These are phyloP conservation scores for Eucalyptus camaldulensis DNA, from an alignment of 345 rosid genomes.

Conservation along the genomic window DNA sequence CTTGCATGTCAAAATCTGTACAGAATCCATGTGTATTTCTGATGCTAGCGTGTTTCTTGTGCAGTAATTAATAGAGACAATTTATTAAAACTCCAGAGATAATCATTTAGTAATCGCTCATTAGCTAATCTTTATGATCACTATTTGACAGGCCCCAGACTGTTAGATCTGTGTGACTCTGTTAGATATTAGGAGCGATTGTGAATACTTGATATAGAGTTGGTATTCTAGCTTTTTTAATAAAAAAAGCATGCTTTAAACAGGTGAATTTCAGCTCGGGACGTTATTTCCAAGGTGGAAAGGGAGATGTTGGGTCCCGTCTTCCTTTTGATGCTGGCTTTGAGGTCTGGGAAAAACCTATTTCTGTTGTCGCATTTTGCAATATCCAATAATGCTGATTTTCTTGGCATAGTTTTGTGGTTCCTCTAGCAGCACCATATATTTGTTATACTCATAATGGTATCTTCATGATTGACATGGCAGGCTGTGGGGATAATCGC, in stretches of 20 bases:
- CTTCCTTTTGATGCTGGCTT: constrained; percentile 97
- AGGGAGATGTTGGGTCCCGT: constrained; percentile 20
- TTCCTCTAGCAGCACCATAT: not conserved
- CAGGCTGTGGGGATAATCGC: constrained; percentile 91
- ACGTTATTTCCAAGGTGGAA: constrained; percentile 59
- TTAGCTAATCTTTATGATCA: too few species aligned
- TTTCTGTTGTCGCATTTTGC: not conserved
- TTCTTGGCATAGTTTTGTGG: not conserved
- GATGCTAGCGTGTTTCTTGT: not conserved
- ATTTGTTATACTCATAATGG: not conserved
- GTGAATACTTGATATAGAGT: not conserved
- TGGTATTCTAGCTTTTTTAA: not conserved
- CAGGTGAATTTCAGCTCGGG: constrained; percentile 99
- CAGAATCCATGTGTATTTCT: not conserved
- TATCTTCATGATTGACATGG: not conserved
- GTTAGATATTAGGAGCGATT: not conserved
- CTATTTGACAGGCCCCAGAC: not conserved
- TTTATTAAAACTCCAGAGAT: not conserved
- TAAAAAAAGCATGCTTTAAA: not conserved
- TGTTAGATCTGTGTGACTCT: not conserved
- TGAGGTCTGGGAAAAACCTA: constrained; percentile 37
- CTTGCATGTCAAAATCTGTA: not conserved
- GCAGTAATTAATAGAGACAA: not conserved
- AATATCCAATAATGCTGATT: not conserved
- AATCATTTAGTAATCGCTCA: not conserved